Evolutionary conservation across 768 basidiomycete species (phyloP).

Genomic region (Pisolithus sp.): DNA sequence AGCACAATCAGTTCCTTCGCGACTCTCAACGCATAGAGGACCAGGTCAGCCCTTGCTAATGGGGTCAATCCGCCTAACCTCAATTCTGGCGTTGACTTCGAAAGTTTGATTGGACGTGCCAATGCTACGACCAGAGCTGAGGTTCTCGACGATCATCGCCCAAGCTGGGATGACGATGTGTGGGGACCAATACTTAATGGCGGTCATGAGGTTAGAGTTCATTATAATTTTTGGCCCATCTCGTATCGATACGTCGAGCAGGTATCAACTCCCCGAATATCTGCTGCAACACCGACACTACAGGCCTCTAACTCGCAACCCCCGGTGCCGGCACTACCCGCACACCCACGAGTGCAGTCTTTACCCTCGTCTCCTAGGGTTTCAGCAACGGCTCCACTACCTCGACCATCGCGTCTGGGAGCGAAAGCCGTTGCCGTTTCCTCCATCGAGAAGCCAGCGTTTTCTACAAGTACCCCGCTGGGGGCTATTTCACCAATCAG

Average conservation of each 20-base stretch:
- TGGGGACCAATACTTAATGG: conserved; percentile 74
- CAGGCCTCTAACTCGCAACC: conserved; percentile 13
- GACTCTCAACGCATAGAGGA: conserved; percentile 91
- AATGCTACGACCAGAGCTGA: conserved; percentile 43
- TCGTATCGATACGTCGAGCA: conserved; percentile 7
- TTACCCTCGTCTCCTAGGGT: conserved; percentile 34
- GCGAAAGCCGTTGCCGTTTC: conserved; percentile 30
- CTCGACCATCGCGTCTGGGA: conserved; percentile 36
- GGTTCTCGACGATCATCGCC: conserved; percentile 29
- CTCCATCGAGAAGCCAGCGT: conserved; percentile 28
- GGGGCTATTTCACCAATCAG: neutral
- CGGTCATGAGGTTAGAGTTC: conserved; percentile 23
- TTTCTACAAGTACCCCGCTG: conserved; percentile 20
- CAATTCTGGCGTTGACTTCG: conserved; percentile 72
- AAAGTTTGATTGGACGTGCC: conserved; percentile 68
- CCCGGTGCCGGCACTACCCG: neutral
- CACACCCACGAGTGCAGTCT: conserved; percentile 29
- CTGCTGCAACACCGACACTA: conserved; percentile 10
- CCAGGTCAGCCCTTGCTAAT: conserved; percentile 46
- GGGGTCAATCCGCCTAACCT: conserved; percentile 32
- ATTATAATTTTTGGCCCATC: neutral
- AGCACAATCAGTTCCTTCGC: conserved; percentile 87
- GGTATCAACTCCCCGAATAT: conserved; percentile 8
- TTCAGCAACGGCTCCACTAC: conserved; percentile 22
- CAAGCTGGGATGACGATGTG: conserved; percentile 74